Base-by-base conservation (phyloP, 1,284 basidiomycete genomes). In the Sphagnurus paluster region DNA sequence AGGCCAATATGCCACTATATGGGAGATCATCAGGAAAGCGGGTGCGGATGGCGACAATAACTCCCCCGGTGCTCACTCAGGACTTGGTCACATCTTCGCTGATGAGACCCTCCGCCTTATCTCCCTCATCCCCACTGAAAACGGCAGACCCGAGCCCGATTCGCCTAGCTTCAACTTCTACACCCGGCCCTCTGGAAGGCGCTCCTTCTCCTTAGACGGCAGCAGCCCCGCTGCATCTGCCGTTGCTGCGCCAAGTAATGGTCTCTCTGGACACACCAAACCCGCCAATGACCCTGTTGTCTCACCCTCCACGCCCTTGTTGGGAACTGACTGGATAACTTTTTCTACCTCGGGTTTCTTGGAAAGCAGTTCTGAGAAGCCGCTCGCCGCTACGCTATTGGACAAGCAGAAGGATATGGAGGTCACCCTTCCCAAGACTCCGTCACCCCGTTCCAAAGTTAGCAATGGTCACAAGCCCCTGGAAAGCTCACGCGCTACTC, bases 341-440 rank as follows among this genome's bases (percentile, higher is more conserved):
- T 89, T 89, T 62, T 80, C 84, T 0, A 65, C 74, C 1, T 67
- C 75, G 1, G 87, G 86, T 1, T 89, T 89, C 58, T 74, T 77
- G 11, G 74, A 78, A 30, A 62, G 65, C 4, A 55, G 62, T 3
- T 44, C 62, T 1, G 54, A 69, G 0, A 64, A 68, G 11, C 75
- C 78, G 19, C 72, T 89, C 4, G 77, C 79, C 9, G 64, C 72
- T 2, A 81, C 81, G 0, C 70, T 85, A 13, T 63, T 80, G 35
- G 78, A 81, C 46, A 74, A 70, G 20, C 81, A 82, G 44, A 75
- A 70, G 26, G 82, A 87, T 48, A 53, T 81, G 13, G 85, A 87
- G 58, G 71, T 76, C 14, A 84, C 82, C 2, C 57, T 64, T 2
- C 80, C 83, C 1, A 57, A 61, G 29, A 40, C 28, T 16, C 61